Conservation (phyloP, 305 asterid species). For the Solanum hybrid region DNA sequence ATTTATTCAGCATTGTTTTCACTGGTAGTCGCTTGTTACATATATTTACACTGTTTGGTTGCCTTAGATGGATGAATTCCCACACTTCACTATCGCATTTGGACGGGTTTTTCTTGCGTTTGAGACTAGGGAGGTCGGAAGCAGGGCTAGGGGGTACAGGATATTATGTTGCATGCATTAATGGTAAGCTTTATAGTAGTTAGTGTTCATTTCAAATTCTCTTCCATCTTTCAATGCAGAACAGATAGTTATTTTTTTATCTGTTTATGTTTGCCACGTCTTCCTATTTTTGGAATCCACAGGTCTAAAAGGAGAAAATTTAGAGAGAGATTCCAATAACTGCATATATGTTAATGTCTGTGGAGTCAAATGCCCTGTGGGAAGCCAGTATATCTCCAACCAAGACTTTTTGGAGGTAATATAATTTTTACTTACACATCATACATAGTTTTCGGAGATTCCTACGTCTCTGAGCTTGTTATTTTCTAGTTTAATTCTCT, state of each 20-base stretch:
- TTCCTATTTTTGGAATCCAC: constrained; percentile 1
- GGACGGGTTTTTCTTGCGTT: constrained; percentile 62
- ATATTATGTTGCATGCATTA: constrained; percentile 62
- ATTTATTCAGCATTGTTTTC: neutral
- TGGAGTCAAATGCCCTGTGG: constrained; percentile 56
- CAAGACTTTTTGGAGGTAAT: constrained; percentile 72
- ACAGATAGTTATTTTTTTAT: neutral
- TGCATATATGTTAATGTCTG: constrained; percentile 49
- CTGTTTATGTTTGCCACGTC: neutral
- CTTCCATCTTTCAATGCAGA: neutral
- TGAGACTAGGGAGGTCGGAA: constrained; percentile 52
- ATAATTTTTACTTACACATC: neutral
- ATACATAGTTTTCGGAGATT: neutral
- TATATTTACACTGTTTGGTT: neutral
- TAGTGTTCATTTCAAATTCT: neutral
- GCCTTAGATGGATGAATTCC: constrained; percentile 49
- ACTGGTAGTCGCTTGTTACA: neutral
- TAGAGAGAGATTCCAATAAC: constrained; percentile 22
- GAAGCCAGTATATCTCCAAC: constrained; percentile 62
- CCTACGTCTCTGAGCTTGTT: neutral
- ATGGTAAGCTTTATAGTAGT: constrained; percentile 25
- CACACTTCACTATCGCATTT: constrained; percentile 27
- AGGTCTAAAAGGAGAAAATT: constrained; percentile 28
- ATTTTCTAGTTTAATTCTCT: neutral
- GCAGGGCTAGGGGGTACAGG: constrained; percentile 44